These are phyloP conservation scores for Capsicum baccatum DNA, from an alignment of 257 asterid genomes.

Conservation along the genomic window DNA sequence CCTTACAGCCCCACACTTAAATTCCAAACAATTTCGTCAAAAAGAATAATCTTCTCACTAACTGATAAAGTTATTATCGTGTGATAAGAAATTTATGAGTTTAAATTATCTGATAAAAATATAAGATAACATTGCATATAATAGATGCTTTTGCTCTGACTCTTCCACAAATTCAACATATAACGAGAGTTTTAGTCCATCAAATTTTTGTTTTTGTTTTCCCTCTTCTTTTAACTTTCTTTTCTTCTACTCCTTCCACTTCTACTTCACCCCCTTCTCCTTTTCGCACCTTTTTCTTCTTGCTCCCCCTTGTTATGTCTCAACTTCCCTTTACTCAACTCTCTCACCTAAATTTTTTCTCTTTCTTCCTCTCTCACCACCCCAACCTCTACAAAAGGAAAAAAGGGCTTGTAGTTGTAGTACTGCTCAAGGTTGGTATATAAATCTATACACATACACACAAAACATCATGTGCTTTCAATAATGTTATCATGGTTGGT, in stretches of 20 bases:
- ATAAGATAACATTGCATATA: too few species aligned
- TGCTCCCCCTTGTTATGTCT: constrained; percentile 40
- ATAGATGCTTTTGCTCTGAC: too few species aligned
- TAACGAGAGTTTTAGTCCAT: too few species aligned
- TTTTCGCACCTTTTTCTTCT: constrained; percentile 35
- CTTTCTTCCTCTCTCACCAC: background rate
- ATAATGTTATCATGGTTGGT: constrained; percentile 46
- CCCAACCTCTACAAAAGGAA: constrained; percentile 8
- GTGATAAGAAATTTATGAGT: too few species aligned
- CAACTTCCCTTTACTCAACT: constrained; percentile 32
- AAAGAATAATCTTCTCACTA: too few species aligned
- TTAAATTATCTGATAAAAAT: too few species aligned
- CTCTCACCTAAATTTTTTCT: constrained; percentile 19
- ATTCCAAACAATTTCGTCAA: constrained; percentile 49
- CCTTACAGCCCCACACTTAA: constrained; percentile 38
- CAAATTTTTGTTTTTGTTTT: too few species aligned
- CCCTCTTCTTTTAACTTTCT: constrained; percentile 39
- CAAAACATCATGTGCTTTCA: constrained; percentile 34
- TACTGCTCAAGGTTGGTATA: constrained; percentile 28
- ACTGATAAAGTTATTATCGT: too few species aligned
- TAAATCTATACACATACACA: constrained; percentile 35
- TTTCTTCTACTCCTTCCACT: constrained; percentile 44
- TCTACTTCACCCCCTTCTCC: constrained; percentile 25
- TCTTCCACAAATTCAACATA: too few species aligned
- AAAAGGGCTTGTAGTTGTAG: constrained; percentile 21